Conservation (phyloP, 2,329 filamentous ascomycete genomes). For the Monosporascus cannonballus region DNA sequence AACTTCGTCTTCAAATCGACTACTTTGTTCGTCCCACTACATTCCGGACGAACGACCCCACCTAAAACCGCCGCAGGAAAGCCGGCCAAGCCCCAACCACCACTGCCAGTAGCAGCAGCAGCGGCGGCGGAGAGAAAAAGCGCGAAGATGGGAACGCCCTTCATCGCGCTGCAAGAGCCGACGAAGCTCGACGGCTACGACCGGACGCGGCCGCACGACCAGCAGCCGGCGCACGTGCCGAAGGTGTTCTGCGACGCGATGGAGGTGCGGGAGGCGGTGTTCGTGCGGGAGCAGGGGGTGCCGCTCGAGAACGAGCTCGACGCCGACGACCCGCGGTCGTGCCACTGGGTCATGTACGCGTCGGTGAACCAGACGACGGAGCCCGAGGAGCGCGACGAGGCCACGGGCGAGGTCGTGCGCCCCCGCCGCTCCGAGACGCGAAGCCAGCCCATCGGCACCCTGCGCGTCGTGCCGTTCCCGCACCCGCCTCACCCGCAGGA, state of each 20-base stretch:
- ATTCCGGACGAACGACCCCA: no score
- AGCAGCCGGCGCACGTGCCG: slow-evolving; percentile 43
- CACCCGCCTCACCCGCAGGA: slow-evolving; percentile 57
- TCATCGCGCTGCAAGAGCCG: slow-evolving; percentile 43
- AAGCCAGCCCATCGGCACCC: slow-evolving; percentile 60
- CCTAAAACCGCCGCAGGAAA: neutral
- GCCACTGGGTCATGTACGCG: slow-evolving; percentile 84
- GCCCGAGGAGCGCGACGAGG: slow-evolving; percentile 37
- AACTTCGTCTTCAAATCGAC: neutral
- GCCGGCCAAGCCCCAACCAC: neutral
- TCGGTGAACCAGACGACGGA: slow-evolving; percentile 45
- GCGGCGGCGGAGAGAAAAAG: neutral
- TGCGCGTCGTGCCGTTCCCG: slow-evolving; percentile 77
- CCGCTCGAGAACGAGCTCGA: slow-evolving; percentile 70
- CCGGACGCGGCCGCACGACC: slow-evolving; percentile 28
- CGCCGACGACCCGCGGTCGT: slow-evolving; percentile 69
- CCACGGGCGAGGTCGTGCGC: slow-evolving; percentile 32
- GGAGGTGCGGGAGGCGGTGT: slow-evolving; percentile 55
- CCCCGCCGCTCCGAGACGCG: slow-evolving; percentile 39
- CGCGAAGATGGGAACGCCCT: slow-evolving; percentile 41
- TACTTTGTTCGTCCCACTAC: neutral
- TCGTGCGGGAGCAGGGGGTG: slow-evolving; percentile 53
- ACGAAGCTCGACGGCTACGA: slow-evolving; percentile 43
- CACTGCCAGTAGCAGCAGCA: neutral
- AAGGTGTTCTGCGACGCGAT: slow-evolving; percentile 57